Conservation (phyloP, 768 basidiomycete species). For the Lactarius sanguifluus region DNA sequence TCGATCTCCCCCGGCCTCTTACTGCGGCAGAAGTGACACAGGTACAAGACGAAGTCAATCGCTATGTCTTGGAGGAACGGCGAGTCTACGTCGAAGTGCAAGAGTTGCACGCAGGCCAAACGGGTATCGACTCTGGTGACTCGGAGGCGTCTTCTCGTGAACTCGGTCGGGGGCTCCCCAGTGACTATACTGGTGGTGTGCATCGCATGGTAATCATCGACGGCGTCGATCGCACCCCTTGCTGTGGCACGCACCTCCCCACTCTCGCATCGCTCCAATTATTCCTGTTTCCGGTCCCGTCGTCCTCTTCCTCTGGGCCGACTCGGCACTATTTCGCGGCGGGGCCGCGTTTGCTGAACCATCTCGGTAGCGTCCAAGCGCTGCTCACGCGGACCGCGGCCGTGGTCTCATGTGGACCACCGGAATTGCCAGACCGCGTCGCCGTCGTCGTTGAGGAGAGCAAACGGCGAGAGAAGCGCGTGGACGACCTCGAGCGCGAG, state of each 20-base stretch:
- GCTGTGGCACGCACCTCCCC: conserved; percentile 84
- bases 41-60: conserved; percentile 66
- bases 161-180: conserved; percentile 60
- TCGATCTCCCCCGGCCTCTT: conserved; percentile 73
- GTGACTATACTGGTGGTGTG: conserved; percentile 73
- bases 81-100: conserved; percentile 72
- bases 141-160: conserved; percentile 48
- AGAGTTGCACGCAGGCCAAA: conserved; percentile 49
- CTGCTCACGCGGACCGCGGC: conserved; percentile 56
- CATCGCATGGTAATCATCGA: conserved; percentile 83
- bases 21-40: conserved; percentile 56
- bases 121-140: conserved; percentile 35
- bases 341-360: conserved; percentile 71
- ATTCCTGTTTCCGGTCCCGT: conserved; percentile 63
- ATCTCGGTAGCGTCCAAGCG: conserved; percentile 59
- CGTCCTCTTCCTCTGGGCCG: conserved; percentile 59
- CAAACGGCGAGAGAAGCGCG: conserved; percentile 63
- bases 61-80: conserved; percentile 66
- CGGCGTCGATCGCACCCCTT: conserved; percentile 79
- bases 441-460: conserved; percentile 65
- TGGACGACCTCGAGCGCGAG: conserved; percentile 67
- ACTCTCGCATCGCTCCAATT: conserved; percentile 71
- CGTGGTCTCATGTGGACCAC: conserved; percentile 64
- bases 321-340: conserved; percentile 78
- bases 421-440: conserved; percentile 68